A percentile compares a stretch with the other conserved stretches of the same genome.
These are phyloP conservation scores for Fraxinus baroniana DNA, from an alignment of 305 asterid genomes.

Conservation along the genomic window DNA sequence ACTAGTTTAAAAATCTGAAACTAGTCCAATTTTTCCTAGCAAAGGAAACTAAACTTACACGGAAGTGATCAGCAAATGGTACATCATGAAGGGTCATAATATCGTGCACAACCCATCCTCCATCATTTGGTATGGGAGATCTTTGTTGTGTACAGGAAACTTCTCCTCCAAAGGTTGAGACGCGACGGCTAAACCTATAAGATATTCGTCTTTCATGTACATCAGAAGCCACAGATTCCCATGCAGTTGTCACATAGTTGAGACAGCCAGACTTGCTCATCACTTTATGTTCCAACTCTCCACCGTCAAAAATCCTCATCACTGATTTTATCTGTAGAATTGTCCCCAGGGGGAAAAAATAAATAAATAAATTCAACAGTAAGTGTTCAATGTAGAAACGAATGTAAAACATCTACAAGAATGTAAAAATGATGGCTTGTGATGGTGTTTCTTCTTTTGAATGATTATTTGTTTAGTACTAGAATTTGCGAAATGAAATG, in stretches of 20 bases:
- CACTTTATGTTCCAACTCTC: conserved; percentile 66
- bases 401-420: background rate
- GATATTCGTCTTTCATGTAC: conserved; percentile 53
- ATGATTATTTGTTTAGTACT: background rate
- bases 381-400: background rate
- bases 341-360: background rate
- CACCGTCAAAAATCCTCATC: conserved; percentile 77
- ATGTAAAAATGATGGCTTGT: background rate
- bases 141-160: conserved; percentile 73
- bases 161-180: conserved; percentile 80
- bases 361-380: background rate
- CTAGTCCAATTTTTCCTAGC: background rate
- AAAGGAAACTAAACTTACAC: conserved; percentile 42
- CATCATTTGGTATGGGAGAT: conserved; percentile 33
- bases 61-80: conserved; percentile 66
- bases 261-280: conserved; percentile 80
- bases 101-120: conserved; percentile 71
- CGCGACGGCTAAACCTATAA: conserved; percentile 62
- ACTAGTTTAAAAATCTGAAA: background rate
- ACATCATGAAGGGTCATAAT: conserved; percentile 66
- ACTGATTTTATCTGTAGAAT: conserved; percentile 52
- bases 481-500: background rate
- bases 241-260: conserved; percentile 54
- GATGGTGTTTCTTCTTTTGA: background rate
- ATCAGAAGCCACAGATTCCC: conserved; percentile 48